Evolutionary conservation across 177 flowering plant species (phyloP), one percentile per base, ranked within the genome.

Genomic region (Tripterygium wilfordii): DNA sequence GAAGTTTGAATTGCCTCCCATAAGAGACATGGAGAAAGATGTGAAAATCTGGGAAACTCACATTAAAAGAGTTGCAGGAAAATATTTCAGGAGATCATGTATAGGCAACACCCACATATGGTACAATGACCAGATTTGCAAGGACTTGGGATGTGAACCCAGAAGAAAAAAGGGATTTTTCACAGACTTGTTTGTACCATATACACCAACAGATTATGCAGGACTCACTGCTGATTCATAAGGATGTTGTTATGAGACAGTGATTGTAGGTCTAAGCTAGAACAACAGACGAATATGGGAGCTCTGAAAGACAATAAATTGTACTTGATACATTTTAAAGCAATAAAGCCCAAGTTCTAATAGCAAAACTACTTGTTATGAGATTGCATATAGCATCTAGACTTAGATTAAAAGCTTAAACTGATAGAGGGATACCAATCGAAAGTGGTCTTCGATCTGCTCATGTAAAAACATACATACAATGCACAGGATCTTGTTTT

Each of bases 81-180:
- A 52, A 13, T n/a, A n/a, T n/a, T 48, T 25, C 27, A n/a, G 64
- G 36, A 53, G 69, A 40, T 53, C 61, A 2, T 67, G 70, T 29
- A 26, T 60, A 20, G 60, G 19, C 2, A 49, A 45, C 6, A 4
- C 53, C 9, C 56, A 45, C 10, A 55, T 71, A 17, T 68, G 73
- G 76, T 65, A 72, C 51, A 62, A 68, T 52, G 77, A 72, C 33
- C 63, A 68, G 20, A 13, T 72, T 14, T 72, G 74, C 71, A 58
- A 45, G 29, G 75, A 69, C 48, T 52, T 66, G 57, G 71, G 70
- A 14, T 36, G 54, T 15, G 46, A 64, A 3, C 59, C 54, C 10
- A 59, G 19, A 36, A 48, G 69, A 19, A 69, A 65, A 51, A 54
- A 65, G 43, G 63, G 68, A 1, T 33, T 59, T 16, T 51, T 60